Conservation (phyloP, 106 monocot genomes). For the Acorus gramineus region DNA sequence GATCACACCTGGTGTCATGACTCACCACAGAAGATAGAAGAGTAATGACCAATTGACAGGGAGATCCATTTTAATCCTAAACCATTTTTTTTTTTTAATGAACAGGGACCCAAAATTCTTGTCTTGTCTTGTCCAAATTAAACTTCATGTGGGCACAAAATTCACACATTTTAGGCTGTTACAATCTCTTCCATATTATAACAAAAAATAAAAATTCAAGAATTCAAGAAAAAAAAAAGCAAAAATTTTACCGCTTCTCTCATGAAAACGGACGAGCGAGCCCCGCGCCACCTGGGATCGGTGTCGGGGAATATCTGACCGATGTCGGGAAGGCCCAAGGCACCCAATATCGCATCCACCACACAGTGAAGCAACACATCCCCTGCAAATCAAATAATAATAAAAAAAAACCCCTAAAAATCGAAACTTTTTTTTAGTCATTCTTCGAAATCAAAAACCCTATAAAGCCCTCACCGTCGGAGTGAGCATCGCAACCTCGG, state of each 20-base stretch:
- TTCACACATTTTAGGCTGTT: too few relatives aligned
- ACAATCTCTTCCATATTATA: too few relatives aligned
- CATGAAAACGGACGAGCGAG: conserved; percentile 77
- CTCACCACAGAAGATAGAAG: too few relatives aligned
- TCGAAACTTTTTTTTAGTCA: too few relatives aligned
- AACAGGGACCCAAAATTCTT: too few relatives aligned
- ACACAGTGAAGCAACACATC: conserved; percentile 98
- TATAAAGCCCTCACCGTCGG: conserved; percentile 46
- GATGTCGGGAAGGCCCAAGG: conserved; percentile 92
- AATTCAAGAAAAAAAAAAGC: not conserved
- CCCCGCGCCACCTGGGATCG: conserved; percentile 87
- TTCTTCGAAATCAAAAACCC: too few relatives aligned
- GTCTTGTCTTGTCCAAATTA: too few relatives aligned
- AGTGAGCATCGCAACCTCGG: conserved; percentile 90
- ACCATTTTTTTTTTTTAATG: too few relatives aligned
- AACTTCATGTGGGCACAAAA: too few relatives aligned
- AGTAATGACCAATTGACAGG: too few relatives aligned
- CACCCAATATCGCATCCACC: conserved; percentile 95
- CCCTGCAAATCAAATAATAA: conserved; percentile 19
- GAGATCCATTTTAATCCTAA: too few relatives aligned
- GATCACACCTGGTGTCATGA: too few relatives aligned
- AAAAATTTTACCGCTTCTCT: conserved; percentile 74
- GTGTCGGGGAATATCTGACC: conserved; percentile 91
- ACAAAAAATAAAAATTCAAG: not conserved
- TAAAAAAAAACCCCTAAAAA: not conserved